A percentile compares a stretch with the other conserved stretches of the same genome.
These are phyloP conservation scores for Xylaria nigripes DNA, from an alignment of 495 filamentous ascomycete species.

Conservation along the genomic window DNA sequence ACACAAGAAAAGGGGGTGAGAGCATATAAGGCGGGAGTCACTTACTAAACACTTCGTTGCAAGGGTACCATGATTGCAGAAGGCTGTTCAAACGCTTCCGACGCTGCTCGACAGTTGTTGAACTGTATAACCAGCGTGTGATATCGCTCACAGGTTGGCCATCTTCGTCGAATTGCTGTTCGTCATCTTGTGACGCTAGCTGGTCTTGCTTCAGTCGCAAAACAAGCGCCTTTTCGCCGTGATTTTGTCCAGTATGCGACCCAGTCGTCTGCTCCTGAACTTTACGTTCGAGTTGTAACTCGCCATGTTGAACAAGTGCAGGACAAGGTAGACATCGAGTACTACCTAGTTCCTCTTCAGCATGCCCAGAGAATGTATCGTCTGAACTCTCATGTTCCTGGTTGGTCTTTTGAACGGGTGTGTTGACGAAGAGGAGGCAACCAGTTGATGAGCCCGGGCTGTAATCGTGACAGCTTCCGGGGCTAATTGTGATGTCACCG, in stretches of 20 bases:
- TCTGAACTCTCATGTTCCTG: neutral
- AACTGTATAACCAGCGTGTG: neutral
- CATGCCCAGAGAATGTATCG: neutral
- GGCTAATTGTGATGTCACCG: neutral
- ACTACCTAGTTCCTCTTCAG: neutral
- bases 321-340: neutral
- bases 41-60: constrained; percentile 4
- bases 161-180: neutral
- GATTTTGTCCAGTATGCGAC: neutral
- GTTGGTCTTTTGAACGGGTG: too few species aligned
- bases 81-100: neutral
- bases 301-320: neutral
- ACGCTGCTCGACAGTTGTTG: neutral
- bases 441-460: neutral
- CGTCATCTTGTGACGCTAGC: neutral
- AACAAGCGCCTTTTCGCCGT: neutral
- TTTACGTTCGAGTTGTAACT: neutral
- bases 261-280: neutral
- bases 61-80: neutral
- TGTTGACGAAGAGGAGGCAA: neutral
- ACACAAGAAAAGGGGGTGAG: too few species aligned
- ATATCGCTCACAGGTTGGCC: neutral
- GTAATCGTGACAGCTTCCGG: neutral
- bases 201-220: neutral
- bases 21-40: neutral